phyloP scores from a whole-genome alignment of 257 asterid species.

The Cordia subcordata region DNA sequence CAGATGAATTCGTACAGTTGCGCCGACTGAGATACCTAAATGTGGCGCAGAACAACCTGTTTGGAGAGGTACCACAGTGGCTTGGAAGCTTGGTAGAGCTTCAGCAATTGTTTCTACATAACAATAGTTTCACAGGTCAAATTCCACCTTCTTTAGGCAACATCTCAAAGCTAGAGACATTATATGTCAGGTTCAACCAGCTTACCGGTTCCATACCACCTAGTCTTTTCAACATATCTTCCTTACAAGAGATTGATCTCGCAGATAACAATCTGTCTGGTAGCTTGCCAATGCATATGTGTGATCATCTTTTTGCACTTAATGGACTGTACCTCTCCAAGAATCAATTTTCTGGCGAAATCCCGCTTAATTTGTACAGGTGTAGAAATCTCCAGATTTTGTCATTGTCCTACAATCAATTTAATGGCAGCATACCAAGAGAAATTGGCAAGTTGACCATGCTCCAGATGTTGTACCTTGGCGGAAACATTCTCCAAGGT shows the following conservation, averaged over 20 bases:
- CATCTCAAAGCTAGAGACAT: too few species aligned
- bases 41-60: conserved; percentile 14
- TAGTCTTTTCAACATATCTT: conserved; percentile 19
- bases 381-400: conserved; percentile 26
- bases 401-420: conserved; percentile 24
- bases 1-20: conserved; percentile 10
- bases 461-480: conserved; percentile 16
- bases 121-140: conserved; percentile 49
- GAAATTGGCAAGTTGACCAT: conserved; percentile 25
- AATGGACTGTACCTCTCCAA: neutral
- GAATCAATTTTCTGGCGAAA: conserved; percentile 26
- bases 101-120: conserved; percentile 20
- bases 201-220: conserved; percentile 24
- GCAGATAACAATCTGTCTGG: conserved; percentile 19
- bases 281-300: too few species aligned
- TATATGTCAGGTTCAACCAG: conserved; percentile 13
- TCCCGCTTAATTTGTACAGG: conserved; percentile 28
- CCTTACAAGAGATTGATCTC: conserved; percentile 14
- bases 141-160: too few species aligned
- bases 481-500: conserved; percentile 20
- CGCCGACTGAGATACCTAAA: conserved; percentile 8
- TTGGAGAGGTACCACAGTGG: conserved; percentile 25
- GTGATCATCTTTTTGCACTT: conserved; percentile 9
- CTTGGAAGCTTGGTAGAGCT: conserved; percentile 12
- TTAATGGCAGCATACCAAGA: too few species aligned